These are phyloP conservation scores for Rosa chinensis DNA, from an alignment of 306 rosid species.

Conservation along the genomic window DNA sequence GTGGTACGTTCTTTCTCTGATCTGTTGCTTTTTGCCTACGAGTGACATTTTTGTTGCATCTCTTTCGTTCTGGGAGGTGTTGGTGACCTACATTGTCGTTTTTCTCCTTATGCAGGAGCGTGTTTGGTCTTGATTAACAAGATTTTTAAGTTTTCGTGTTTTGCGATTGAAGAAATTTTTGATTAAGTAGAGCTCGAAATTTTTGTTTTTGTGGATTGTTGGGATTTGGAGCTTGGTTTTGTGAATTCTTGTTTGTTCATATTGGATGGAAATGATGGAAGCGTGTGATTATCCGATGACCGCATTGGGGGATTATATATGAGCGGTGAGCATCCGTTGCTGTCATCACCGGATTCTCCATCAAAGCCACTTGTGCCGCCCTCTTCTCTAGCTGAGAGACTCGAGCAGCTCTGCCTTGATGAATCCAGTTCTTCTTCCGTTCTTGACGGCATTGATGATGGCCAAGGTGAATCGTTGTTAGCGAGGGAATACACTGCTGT, in stretches of 20 bases:
- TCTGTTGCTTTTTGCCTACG: slow-evolving; percentile 20
- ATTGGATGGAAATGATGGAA: slow-evolving; percentile 16
- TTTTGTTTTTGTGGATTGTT: no score
- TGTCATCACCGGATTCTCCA: slow-evolving; percentile 45
- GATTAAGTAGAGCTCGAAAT: neutral
- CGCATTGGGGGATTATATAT: slow-evolving; percentile 41
- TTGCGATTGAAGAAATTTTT: neutral
- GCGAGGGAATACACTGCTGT: slow-evolving; percentile 26
- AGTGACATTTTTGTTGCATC: slow-evolving; percentile 5
- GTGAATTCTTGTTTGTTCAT: neutral
- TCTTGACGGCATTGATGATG: slow-evolving; percentile 31
- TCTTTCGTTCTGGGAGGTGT: neutral
- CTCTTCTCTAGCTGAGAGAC: slow-evolving; percentile 25
- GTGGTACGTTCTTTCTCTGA: slow-evolving; percentile 10
- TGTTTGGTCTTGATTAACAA: neutral
- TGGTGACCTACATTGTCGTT: slow-evolving; percentile 19
- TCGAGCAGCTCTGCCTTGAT: slow-evolving; percentile 25
- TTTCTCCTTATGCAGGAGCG: neutral
- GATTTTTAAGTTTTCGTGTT: neutral
- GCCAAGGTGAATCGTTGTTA: slow-evolving; percentile 23
- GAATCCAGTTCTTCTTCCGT: slow-evolving; percentile 40
- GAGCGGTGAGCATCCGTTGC: slow-evolving; percentile 62
- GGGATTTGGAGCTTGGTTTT: no score
- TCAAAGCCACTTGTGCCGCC: slow-evolving; percentile 28
- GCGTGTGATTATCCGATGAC: slow-evolving; percentile 39